These are phyloP conservation scores for Tylopilus cervinicoccineus DNA, from an alignment of 768 basidiomycete species.

Conservation along the genomic window DNA sequence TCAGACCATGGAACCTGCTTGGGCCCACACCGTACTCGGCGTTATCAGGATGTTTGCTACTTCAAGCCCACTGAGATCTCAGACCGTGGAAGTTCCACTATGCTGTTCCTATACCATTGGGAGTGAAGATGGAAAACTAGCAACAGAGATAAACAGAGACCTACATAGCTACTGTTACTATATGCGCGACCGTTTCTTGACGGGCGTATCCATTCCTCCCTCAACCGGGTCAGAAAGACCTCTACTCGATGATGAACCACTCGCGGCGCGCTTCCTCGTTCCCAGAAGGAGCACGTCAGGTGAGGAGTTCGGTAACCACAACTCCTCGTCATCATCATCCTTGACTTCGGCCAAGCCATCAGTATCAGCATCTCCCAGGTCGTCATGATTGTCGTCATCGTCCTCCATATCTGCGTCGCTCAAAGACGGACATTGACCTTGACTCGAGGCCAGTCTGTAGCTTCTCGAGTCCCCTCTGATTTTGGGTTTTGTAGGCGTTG, in stretches of 20 bases:
- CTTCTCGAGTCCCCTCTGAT: slow-evolving; percentile 6
- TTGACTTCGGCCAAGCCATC: slow-evolving; percentile 4
- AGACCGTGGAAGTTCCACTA: too few species aligned
- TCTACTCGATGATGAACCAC: slow-evolving; percentile 25
- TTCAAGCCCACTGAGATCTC: too few species aligned
- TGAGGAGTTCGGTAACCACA: slow-evolving; percentile 39
- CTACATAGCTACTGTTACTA: not conserved
- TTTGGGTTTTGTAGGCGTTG: slow-evolving; percentile 48
- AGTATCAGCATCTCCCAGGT: not conserved
- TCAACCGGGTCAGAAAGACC: slow-evolving; percentile 17
- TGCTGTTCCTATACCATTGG: not conserved
- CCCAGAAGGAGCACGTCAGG: slow-evolving; percentile 39
- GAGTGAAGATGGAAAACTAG: not conserved
- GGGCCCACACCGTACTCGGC: too few species aligned
- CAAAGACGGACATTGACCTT: slow-evolving; percentile 7
- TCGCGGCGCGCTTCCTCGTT: slow-evolving; percentile 22
- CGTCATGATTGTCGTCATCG: not conserved
- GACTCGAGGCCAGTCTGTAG: slow-evolving; percentile 3
- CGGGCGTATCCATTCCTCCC: slow-evolving; percentile 17
- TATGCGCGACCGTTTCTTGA: slow-evolving; percentile 25
- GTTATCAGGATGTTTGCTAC: too few species aligned
- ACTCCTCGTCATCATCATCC: slow-evolving; percentile 37
- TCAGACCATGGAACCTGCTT: too few species aligned
- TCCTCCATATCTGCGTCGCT: not conserved
- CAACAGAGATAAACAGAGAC: slow-evolving; percentile 1